Percentiles rank a stretch among this genome's conserved stretches.
These are phyloP conservation scores for Penicillium sp. DNA, from an alignment of 2,329 filamentous ascomycete species.

Conservation along the genomic window DNA sequence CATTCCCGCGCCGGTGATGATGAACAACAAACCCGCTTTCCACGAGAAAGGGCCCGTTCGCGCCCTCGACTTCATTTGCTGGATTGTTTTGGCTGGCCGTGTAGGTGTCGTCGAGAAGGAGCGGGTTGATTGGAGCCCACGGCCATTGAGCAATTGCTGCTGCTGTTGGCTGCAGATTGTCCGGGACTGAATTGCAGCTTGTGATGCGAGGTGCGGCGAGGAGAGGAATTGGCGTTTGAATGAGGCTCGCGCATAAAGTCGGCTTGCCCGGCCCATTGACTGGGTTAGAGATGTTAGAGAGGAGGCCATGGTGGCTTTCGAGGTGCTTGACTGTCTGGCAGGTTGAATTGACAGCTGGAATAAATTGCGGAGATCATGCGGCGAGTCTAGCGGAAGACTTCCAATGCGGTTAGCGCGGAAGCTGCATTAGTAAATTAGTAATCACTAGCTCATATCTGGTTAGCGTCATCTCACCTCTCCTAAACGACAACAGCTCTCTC, in stretches of 20 bases:
- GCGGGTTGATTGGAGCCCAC: neutral
- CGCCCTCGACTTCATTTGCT: conserved; percentile 37
- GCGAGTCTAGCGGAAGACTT: no score
- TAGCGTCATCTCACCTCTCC: no score
- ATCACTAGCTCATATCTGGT: no score
- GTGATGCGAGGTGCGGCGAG: neutral
- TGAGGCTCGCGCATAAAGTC: neutral
- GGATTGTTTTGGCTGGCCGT: conserved; percentile 33
- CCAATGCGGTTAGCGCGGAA: neutral
- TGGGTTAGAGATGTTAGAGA: neutral
- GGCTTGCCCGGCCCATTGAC: conserved; percentile 1
- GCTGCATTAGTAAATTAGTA: neutral
- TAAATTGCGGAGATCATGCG: neutral
- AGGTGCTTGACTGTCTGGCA: neutral
- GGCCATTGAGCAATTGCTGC: conserved; percentile 13
- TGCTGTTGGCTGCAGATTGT: conserved; percentile 6
- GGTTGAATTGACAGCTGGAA: neutral
- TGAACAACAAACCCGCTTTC: conserved; percentile 82
- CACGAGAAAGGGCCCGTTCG: conserved; percentile 73
- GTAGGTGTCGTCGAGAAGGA: conserved; percentile 28
- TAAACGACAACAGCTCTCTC: no score
- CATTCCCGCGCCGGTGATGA: conserved; percentile 70
- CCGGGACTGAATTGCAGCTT: neutral
- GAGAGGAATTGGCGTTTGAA: conserved; percentile 3
- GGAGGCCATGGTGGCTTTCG: neutral